phyloP scores from a whole-genome alignment of 805 yeast genomes.

The Zygosaccharomyces lentus region DNA sequence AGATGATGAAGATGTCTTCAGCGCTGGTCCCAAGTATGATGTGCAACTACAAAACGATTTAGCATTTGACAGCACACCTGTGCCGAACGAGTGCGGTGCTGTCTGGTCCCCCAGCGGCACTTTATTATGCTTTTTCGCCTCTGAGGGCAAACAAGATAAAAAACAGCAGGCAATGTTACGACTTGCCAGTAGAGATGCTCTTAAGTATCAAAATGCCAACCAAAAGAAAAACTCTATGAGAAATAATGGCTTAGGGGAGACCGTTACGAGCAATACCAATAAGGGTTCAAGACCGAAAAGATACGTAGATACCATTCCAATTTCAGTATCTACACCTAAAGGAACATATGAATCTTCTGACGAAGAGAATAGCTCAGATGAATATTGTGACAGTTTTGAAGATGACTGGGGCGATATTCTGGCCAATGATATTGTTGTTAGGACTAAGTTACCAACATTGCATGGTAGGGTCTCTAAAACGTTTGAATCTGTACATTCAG shows the following conservation, averaged over 20 bases:
- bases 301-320: slow-evolving; percentile 31
- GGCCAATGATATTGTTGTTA: slow-evolving; percentile 47
- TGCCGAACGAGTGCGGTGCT: slow-evolving; percentile 93
- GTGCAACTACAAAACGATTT: slow-evolving; percentile 17
- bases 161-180: slow-evolving; percentile 35
- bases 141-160: slow-evolving; percentile 42
- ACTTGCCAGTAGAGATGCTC: slow-evolving; percentile 25
- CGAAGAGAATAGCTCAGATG: slow-evolving; percentile 25
- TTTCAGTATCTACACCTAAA: slow-evolving; percentile 8
- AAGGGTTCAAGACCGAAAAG: slow-evolving; percentile 29
- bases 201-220: slow-evolving; percentile 15
- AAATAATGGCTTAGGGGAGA: slow-evolving; percentile 3
- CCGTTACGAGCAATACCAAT: slow-evolving; percentile 8
- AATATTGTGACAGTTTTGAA: slow-evolving; percentile 54
- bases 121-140: slow-evolving; percentile 76
- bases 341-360: slow-evolving; percentile 26
- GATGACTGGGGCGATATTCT: slow-evolving; percentile 67
- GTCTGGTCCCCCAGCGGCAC: slow-evolving; percentile 77
- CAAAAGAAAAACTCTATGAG: slow-evolving; percentile 1
- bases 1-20: slow-evolving; percentile 31
- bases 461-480: slow-evolving; percentile 25
- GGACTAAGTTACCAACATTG: slow-evolving; percentile 52
- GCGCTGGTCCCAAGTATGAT: slow-evolving; percentile 4
- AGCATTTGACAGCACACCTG: slow-evolving; percentile 73
- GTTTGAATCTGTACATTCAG: slow-evolving; percentile 26